Percentiles rank a stretch among this genome's conserved stretches.
These are phyloP conservation scores for Kodamaea neixiangensis DNA, from an alignment of 805 yeast genomes.

Conservation along the genomic window DNA sequence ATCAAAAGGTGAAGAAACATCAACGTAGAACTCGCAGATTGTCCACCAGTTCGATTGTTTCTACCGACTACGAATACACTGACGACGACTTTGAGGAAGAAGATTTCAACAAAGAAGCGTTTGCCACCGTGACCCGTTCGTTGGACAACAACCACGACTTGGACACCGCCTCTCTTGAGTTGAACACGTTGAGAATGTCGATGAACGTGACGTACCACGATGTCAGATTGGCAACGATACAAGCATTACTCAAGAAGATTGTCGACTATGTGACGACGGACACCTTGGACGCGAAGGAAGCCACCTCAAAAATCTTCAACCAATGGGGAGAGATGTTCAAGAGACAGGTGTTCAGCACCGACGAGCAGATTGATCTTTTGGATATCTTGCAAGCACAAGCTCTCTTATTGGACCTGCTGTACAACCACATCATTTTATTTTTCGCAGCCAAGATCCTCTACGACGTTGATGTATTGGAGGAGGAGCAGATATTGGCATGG, in stretches of 20 bases:
- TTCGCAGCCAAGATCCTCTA: slow-evolving; percentile 63
- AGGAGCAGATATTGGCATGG: slow-evolving; percentile 79
- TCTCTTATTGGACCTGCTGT: slow-evolving; percentile 35
- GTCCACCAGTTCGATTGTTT: slow-evolving; percentile 37
- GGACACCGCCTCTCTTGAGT: slow-evolving; percentile 89
- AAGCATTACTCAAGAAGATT: slow-evolving; percentile 69
- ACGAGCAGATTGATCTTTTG: slow-evolving; percentile 76
- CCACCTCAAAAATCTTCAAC: slow-evolving; percentile 70
- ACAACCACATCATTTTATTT: slow-evolving; percentile 51
- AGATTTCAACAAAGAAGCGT: slow-evolving; percentile 85
- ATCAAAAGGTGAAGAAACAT: slow-evolving; percentile 42
- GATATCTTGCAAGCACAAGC: slow-evolving; percentile 50
- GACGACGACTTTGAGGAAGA: slow-evolving; percentile 49
- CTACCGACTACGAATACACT: slow-evolving; percentile 50
- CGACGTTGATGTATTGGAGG: slow-evolving; percentile 80
- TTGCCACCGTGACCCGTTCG: slow-evolving; percentile 90
- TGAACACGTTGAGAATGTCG: slow-evolving; percentile 95
- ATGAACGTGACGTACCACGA: slow-evolving; percentile 95
- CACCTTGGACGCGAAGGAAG: slow-evolving; percentile 74
- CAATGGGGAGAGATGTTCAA: slow-evolving; percentile 82
- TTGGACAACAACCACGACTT: slow-evolving; percentile 89
- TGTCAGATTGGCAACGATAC: slow-evolving; percentile 78
- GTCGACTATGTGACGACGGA: slow-evolving; percentile 75
- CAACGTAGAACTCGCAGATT: slow-evolving; percentile 32
- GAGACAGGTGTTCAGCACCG: slow-evolving; percentile 81